These are phyloP conservation scores for Rosa lucieae DNA, from an alignment of 306 rosid species.

Conservation along the genomic window DNA sequence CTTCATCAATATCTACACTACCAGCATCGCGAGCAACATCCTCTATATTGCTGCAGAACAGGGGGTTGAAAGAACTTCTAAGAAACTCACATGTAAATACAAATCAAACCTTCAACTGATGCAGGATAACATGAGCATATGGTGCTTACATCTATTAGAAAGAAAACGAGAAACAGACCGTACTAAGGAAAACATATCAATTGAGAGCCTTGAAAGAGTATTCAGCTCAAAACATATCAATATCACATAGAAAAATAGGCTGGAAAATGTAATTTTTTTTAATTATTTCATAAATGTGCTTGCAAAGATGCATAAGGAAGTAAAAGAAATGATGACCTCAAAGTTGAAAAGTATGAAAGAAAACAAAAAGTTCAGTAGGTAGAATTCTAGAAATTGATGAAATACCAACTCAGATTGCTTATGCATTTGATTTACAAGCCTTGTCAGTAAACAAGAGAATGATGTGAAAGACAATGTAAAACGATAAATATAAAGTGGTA, in stretches of 20 bases:
- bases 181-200: not conserved
- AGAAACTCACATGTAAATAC: not conserved
- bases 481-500: not conserved
- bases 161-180: not conserved
- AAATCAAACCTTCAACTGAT: not conserved
- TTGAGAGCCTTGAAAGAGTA: not conserved
- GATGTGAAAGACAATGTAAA: not conserved
- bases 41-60: slow-evolving; percentile 83
- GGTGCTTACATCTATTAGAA: not conserved
- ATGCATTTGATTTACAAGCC: not conserved
- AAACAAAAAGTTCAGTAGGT: not conserved
- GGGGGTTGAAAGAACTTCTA: not conserved
- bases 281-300: not conserved
- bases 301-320: not conserved
- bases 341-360: not conserved
- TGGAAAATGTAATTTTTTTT: not conserved
- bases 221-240: not conserved
- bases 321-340: not conserved
- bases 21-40: slow-evolving; percentile 94
- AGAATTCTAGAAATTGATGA: not conserved
- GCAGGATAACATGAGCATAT: not conserved
- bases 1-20: slow-evolving; percentile 82
- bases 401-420: not conserved
- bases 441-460: not conserved
- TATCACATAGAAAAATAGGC: not conserved